Evolutionary conservation across 2,329 filamentous ascomycete genomes (phyloP), one percentile per base, ranked within the genome.

Genomic region (Trichophyton simii): DNA sequence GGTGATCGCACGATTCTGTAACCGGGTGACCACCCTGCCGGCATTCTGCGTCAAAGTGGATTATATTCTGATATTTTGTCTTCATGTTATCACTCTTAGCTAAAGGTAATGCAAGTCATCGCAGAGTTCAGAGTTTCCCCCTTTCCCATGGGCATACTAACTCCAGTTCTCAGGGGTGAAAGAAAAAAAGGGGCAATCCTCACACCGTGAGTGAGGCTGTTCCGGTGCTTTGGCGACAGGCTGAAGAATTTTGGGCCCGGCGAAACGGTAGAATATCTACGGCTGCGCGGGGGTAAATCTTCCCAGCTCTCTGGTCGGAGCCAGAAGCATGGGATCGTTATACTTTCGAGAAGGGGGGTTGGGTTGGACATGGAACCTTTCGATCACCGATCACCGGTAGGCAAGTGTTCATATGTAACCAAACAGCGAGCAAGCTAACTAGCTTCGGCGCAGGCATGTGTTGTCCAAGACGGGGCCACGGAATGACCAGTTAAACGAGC

Each of bases 201-300:
- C 34, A 34, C 50, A 54, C 31, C 11, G 50, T 13, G 9, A 20
- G 50, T 13, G 9, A 20, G 31, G 28, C 50, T 6, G 18, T 8
- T 9, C 18, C 50, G 11, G 22, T 34, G 41, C 50, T 54, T 8
- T 34, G 13, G 50, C 22, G 15, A 31, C 25, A n/a, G 13, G 13
- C 9, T 22, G n/a, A 54, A 28, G 50, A 28, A 28, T 9, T n/a
- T n/a, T 15, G 50, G 50, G 50, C 50, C 50, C 50, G 22, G 22
- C 50, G n/a, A 54, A 25, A 28, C 22, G 50, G 50, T 54, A 54
- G 50, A 54, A 54, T 54, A 54, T 54, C 50, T 31, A 54, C 50
- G 50, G 50, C 50, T 25, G 50, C 22, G 50, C 22, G 50, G 50
- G 50, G 50, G 50, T n/a, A 20, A 48, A 25, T 48, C 50, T 54